Conservation (phyloP, 139 green algal species). For the Picochlorum sp. region DNA sequence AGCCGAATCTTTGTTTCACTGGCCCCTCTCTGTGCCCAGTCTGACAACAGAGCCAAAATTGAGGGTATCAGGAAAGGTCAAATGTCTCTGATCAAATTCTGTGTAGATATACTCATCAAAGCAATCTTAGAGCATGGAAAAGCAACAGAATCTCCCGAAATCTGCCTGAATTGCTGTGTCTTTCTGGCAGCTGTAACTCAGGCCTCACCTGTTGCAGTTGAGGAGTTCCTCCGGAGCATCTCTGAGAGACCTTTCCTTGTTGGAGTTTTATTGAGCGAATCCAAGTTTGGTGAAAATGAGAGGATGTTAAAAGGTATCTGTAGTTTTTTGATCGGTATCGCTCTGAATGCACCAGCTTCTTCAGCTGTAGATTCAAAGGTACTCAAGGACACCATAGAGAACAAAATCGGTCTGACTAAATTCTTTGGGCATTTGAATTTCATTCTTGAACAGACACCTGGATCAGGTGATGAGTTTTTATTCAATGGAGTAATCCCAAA, state of each 20-base stretch:
- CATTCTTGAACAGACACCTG: not conserved
- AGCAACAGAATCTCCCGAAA: not conserved
- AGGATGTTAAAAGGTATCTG: not conserved
- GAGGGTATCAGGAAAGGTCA: not conserved
- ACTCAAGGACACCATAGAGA: not conserved
- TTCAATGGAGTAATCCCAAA: too few relatives aligned
- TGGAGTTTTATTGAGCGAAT: not conserved
- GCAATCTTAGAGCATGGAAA: not conserved
- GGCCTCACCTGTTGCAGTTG: not conserved
- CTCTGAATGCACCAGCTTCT: not conserved
- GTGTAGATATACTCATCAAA: not conserved
- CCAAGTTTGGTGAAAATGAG: not conserved
- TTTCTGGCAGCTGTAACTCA: not conserved
- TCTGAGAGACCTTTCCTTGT: constrained; percentile 1
- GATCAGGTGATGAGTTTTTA: not conserved
- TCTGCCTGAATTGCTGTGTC: not conserved
- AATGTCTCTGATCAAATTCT: not conserved
- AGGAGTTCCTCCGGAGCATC: not conserved
- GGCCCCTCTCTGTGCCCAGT: not conserved
- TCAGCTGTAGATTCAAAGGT: not conserved
- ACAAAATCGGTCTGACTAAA: not conserved
- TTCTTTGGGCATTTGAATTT: constrained; percentile 3
- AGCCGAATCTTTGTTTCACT: too few relatives aligned
- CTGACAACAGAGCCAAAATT: not conserved
- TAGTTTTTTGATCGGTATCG: not conserved